Conservation (phyloP, 345 rosid genomes). For the Eutrema yunnanense region DNA sequence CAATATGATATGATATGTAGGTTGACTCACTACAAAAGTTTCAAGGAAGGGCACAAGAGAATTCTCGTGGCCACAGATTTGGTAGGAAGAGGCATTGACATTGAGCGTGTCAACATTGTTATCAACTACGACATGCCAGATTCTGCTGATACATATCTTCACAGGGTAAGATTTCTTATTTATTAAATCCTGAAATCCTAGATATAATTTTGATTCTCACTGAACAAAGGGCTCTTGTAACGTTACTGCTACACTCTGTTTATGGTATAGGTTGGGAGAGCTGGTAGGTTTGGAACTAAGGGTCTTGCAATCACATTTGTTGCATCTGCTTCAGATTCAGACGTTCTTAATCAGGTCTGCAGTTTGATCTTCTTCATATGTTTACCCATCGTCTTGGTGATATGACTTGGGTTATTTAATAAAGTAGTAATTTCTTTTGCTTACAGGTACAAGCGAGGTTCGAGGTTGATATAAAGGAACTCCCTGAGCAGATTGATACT, state of each 20-base stretch:
- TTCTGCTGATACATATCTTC: slow-evolving; percentile 96
- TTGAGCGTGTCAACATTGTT: slow-evolving; percentile 96
- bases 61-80: slow-evolving; percentile 95
- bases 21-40: slow-evolving; percentile 93
- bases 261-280: slow-evolving; percentile 77
- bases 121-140: slow-evolving; percentile 99
- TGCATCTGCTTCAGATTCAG: slow-evolving; percentile 85
- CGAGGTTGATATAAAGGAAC: slow-evolving; percentile 95
- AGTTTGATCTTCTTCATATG: neutral
- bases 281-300: slow-evolving; percentile 98
- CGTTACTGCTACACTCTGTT: neutral
- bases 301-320: slow-evolving; percentile 98
- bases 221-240: neutral
- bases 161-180: slow-evolving; percentile 49
- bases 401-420: neutral
- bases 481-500: slow-evolving; percentile 93
- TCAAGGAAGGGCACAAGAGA: slow-evolving; percentile 98
- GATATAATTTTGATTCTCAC: neutral
- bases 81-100: slow-evolving; percentile 97
- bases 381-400: neutral
- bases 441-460: slow-evolving; percentile 85
- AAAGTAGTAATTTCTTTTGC: neutral
- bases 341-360: slow-evolving; percentile 85
- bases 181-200: neutral
- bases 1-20: slow-evolving; percentile 28